A percentile compares a stretch with the other conserved stretches of the same genome.
phyloP scores from a whole-genome alignment of 805 yeast species.

The Cyberlindnera xylosilytica region DNA sequence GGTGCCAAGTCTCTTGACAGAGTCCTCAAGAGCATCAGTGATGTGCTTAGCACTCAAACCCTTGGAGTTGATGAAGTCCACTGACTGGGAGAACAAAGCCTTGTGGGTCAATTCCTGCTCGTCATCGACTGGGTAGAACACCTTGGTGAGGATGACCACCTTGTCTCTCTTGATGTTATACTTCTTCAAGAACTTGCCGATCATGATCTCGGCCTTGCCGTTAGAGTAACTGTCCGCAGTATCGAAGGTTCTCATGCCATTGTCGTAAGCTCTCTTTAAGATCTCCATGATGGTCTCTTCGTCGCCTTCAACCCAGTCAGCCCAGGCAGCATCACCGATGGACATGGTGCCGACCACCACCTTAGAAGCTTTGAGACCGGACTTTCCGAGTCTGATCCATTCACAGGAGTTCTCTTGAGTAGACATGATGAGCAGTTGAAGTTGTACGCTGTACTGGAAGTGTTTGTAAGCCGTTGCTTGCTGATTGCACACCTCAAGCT shows the following conservation, averaged over 20 bases:
- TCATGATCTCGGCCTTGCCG: slow-evolving; percentile 44
- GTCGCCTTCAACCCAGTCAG: slow-evolving; percentile 42
- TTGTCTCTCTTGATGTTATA: slow-evolving; percentile 51
- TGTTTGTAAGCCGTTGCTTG: too few species aligned
- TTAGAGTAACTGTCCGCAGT: slow-evolving; percentile 49
- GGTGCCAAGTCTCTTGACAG: slow-evolving; percentile 40
- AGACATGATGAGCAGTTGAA: too few species aligned
- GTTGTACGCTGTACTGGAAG: too few species aligned
- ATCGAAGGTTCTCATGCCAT: slow-evolving; percentile 45
- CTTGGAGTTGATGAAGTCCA: slow-evolving; percentile 26
- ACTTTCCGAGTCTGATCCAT: slow-evolving; percentile 33
- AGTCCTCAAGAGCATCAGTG: slow-evolving; percentile 39
- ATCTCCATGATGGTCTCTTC: slow-evolving; percentile 41
- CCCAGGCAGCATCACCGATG: slow-evolving; percentile 42
- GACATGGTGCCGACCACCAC: slow-evolving; percentile 54
- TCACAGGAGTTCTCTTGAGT: neutral
- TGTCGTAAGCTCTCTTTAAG: slow-evolving; percentile 44
- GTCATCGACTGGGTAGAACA: slow-evolving; percentile 18
- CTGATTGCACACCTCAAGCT: too few species aligned
- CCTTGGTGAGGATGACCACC: slow-evolving; percentile 55
- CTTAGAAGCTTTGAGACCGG: slow-evolving; percentile 47
- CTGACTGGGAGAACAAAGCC: neutral
- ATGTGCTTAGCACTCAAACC: slow-evolving; percentile 46
- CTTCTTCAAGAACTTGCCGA: slow-evolving; percentile 52
- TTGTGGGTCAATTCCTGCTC: slow-evolving; percentile 9